These are phyloP conservation scores for Blastocystis sp. DNA, from an alignment of 352 stramenopile genomes.

Conservation along the genomic window DNA sequence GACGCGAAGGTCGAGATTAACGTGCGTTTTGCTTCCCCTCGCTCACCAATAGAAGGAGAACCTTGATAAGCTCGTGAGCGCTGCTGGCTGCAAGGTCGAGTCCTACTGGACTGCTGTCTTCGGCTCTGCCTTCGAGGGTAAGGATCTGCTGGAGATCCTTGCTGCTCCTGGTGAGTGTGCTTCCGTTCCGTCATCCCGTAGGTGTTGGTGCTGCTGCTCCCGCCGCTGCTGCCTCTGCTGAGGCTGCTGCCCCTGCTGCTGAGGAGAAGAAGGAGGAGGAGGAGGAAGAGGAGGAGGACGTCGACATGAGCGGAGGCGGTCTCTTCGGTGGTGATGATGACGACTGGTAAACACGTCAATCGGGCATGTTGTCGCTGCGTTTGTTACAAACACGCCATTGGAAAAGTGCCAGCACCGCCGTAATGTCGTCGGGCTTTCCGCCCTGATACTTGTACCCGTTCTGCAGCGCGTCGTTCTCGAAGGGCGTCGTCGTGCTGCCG, in stretches of 20 bases:
- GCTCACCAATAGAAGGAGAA: constrained; percentile 56
- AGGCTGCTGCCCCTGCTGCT: constrained; percentile 68
- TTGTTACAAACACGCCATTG: neutral
- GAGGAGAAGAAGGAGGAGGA: constrained; percentile 42
- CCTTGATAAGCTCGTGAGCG: constrained; percentile 33
- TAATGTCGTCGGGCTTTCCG: constrained; percentile 44
- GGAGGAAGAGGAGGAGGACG: constrained; percentile 54
- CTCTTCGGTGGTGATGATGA: constrained; percentile 54
- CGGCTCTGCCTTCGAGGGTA: constrained; percentile 15
- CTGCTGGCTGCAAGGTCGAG: constrained; percentile 30
- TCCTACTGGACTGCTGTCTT: constrained; percentile 62
- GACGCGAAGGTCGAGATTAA: constrained; percentile 43
- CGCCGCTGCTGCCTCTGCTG: neutral
- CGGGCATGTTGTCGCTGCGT: neutral
- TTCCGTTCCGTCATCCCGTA: neutral
- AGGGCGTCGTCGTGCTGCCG: neutral
- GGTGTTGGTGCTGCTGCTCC: constrained; percentile 56
- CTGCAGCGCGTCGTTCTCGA: constrained; percentile 17
- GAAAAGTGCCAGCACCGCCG: constrained; percentile 26
- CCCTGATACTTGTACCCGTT: constrained; percentile 28
- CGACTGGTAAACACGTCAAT: constrained; percentile 67
- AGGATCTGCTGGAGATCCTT: constrained; percentile 50
- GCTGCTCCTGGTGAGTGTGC: constrained; percentile 25
- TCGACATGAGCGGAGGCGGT: constrained; percentile 4
- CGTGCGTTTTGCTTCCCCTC: neutral